phyloP scores from a whole-genome alignment of 2,329 filamentous ascomycete species.

The Colletotrichum musae region DNA sequence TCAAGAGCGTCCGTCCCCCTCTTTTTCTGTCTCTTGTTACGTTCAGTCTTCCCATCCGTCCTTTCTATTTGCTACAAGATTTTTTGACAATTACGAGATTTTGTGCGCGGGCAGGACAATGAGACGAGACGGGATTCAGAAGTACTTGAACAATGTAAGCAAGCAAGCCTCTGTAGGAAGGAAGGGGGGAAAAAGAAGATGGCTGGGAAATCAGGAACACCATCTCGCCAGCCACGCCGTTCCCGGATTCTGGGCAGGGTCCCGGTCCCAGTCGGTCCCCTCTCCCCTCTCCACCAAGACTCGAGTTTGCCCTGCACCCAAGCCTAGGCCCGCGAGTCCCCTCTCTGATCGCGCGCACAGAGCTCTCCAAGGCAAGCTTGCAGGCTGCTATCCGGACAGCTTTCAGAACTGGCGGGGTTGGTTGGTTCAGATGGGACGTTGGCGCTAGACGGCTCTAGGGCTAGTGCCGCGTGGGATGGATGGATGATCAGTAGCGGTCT shows the following conservation, averaged over 20 bases:
- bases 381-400: no score
- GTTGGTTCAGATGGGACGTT: neutral
- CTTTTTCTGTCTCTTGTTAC: neutral
- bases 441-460: slow-evolving; percentile 27
- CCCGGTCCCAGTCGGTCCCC: neutral
- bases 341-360: neutral
- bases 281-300: neutral
- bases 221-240: neutral
- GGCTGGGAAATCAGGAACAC: slow-evolving; percentile 22
- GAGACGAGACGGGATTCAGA: no score
- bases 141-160: no score
- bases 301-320: neutral
- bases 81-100: neutral
- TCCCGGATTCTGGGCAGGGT: slow-evolving; percentile 15
- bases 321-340: neutral
- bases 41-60: neutral
- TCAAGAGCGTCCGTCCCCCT: neutral
- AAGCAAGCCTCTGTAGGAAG: no score
- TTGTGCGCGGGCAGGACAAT: neutral
- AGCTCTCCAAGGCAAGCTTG: neutral
- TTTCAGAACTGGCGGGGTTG: neutral
- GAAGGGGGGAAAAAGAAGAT: slow-evolving; percentile 8
- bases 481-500: slow-evolving; percentile 37
- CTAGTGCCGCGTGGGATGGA: neutral
- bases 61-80: neutral